These are phyloP conservation scores for Chamaenerion angustifolium DNA, from an alignment of 345 rosid species.

Conservation along the genomic window DNA sequence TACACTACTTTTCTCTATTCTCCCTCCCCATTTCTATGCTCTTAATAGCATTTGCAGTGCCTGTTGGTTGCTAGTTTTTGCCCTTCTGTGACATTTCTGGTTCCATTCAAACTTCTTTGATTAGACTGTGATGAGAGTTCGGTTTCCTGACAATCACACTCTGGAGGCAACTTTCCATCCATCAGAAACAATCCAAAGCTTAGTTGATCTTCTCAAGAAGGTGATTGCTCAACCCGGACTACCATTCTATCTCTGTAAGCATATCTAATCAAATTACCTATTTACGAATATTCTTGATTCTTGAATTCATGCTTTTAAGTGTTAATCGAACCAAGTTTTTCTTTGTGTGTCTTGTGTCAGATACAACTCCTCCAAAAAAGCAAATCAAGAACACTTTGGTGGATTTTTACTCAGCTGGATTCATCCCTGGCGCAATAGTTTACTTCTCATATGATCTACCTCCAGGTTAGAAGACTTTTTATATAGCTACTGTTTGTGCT, in stretches of 20 bases:
- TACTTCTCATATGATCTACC: slow-evolving; percentile 60
- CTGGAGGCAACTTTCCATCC: slow-evolving; percentile 77
- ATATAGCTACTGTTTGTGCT: neutral
- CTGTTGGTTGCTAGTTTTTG: neutral
- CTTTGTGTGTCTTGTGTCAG: slow-evolving; percentile 24
- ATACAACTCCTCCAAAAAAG: slow-evolving; percentile 87
- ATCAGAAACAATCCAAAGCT: slow-evolving; percentile 61
- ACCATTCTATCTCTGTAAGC: slow-evolving; percentile 71
- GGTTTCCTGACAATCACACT: slow-evolving; percentile 76
- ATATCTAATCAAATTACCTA: slow-evolving; percentile 1
- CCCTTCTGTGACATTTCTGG: neutral
- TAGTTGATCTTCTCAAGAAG: slow-evolving; percentile 54
- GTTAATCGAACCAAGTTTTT: neutral
- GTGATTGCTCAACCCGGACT: slow-evolving; percentile 46
- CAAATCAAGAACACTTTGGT: slow-evolving; percentile 55
- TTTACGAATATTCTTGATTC: neutral
- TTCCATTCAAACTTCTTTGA: neutral
- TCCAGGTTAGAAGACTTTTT: slow-evolving; percentile 32
- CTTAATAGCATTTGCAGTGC: neutral
- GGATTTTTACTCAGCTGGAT: slow-evolving; percentile 75
- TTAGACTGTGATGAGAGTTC: slow-evolving; percentile 46
- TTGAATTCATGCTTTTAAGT: neutral
- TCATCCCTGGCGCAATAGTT: slow-evolving; percentile 87
- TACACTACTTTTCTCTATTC: neutral
- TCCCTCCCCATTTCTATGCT: neutral